Evolutionary conservation across 345 rosid genomes (phyloP), one percentile per base, ranked within the genome.

Genomic region (Lumnitzera littorea): DNA sequence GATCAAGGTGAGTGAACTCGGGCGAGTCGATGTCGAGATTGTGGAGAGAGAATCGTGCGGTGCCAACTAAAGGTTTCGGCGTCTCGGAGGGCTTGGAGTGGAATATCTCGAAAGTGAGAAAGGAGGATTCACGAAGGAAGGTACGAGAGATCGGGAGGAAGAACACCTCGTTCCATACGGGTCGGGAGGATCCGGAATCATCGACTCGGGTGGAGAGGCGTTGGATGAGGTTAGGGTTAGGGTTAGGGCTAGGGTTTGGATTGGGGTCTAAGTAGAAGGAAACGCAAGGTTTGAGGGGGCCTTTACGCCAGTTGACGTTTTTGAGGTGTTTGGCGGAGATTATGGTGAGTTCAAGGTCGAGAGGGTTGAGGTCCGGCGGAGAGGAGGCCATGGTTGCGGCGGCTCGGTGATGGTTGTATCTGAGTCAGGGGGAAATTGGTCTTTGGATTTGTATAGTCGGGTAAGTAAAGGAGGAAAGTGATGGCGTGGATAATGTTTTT

Each of bases 301-400:
- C 72, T 72, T 46, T 74, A 46, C 70, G 66, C 85, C 89, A 84
- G 70, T 84, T 84, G 56, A 84, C 80, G 71, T 84, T 84, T 60
- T 83, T 84, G 47, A 80, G 82, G 68, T 84, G 80, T 70, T 84
- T 76, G 66, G 89, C 85, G 58, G 82, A 74, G 58, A 78, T 56
- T 53, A 84, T 62, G 11, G 81, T 76, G 56, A 84, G 61, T n/a
- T 78, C 80, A n/a, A 80, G 72, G 51, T 80, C 84, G 27, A 71
- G 71, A 0, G 61, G 67, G 27, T 61, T 62, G 2, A 62, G 16
- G 0, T 78, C 61, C 0, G 72, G 72, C 6, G 69, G 76, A 23
- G 67, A 60, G 25, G 71, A 9, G 29, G 65, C 76, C 80, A 82
- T 82, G 63, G 54, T 15, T 64, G 64, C 17, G 58, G 66, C 43